A percentile compares a stretch with the other conserved stretches of the same genome.
Conservation (phyloP, 2,329 filamentous ascomycete species). For the Aspergillus aculeatus region DNA sequence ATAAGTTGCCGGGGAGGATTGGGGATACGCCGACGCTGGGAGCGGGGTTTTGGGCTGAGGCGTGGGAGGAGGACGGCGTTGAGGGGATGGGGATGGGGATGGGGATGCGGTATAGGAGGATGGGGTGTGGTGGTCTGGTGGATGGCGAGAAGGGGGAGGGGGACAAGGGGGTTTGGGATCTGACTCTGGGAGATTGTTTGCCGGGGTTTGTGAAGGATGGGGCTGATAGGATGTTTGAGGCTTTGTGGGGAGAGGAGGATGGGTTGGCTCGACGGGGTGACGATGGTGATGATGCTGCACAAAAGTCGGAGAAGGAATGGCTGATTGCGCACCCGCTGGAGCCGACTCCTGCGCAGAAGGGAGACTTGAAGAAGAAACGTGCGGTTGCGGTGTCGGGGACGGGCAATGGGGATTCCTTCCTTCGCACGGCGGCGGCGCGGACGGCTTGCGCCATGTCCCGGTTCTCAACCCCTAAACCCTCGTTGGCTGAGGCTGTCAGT, state of each 20-base stretch:
- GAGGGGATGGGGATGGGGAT: background rate
- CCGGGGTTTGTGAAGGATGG: background rate
- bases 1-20: conserved; percentile 80
- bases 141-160: background rate
- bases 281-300: no score
- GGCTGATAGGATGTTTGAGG: background rate
- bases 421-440: conserved; percentile 68
- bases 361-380: conserved; percentile 20
- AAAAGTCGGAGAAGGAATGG: background rate
- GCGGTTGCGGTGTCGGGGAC: conserved; percentile 69
- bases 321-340: background rate
- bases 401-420: conserved; percentile 85
- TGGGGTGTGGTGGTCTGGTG: background rate
- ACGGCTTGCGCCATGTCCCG: conserved; percentile 72
- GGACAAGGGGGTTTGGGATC: conserved; percentile 6
- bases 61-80: conserved; percentile 59
- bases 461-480: conserved; percentile 50
- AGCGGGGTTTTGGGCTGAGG: conserved; percentile 86
- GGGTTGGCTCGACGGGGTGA: background rate
- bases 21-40: conserved; percentile 83
- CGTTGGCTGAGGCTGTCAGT: conserved; percentile 59
- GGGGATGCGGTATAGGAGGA: conserved; percentile 3
- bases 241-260: background rate
- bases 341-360: background rate
- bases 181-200: conserved; percentile 9